A percentile compares a stretch with the other conserved stretches of the same genome.
Evolutionary conservation across 371 early-diverging fungal genomes (phyloP).

Genomic region (Rhizopus sp.): DNA sequence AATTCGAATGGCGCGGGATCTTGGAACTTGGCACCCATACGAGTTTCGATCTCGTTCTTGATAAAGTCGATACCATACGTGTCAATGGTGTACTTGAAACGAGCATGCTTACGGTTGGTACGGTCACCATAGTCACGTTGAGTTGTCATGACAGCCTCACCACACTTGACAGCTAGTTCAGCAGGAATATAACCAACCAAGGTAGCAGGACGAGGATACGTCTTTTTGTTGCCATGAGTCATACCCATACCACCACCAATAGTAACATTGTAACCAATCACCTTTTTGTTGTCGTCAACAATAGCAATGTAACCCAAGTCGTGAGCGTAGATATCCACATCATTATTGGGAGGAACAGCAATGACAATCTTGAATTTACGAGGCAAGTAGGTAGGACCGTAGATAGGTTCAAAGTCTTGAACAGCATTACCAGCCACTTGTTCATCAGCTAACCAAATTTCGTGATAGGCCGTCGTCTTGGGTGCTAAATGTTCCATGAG

Average conservation of each 20-base stretch:
- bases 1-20: conserved; percentile 71
- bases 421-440: conserved; percentile 78
- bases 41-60: conserved; percentile 79
- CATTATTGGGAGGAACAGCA: conserved; percentile 94
- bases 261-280: conserved; percentile 90
- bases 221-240: conserved; percentile 96
- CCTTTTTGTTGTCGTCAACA: conserved; percentile 62
- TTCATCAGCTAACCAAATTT: conserved; percentile 94
- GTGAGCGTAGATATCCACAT: conserved; percentile 94
- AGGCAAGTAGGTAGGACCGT: conserved; percentile 90
- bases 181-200: conserved; percentile 79
- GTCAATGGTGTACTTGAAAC: conserved; percentile 96
- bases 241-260: conserved; percentile 97
- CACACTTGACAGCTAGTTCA: conserved; percentile 76
- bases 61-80: conserved; percentile 91
- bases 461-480: conserved; percentile 88
- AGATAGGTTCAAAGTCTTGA: conserved; percentile 87
- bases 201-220: conserved; percentile 86
- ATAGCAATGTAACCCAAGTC: conserved; percentile 93
- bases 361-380: conserved; percentile 95
- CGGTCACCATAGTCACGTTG: conserved; percentile 95
- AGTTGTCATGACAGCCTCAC: conserved; percentile 86
- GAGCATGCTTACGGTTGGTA: conserved; percentile 95
- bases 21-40: conserved; percentile 73
- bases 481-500: conserved; percentile 81